A percentile compares a stretch with the other conserved stretches of the same genome.
These are phyloP conservation scores for Crithidia thermophila DNA, from an alignment of 208 protist genomes.

Conservation along the genomic window DNA sequence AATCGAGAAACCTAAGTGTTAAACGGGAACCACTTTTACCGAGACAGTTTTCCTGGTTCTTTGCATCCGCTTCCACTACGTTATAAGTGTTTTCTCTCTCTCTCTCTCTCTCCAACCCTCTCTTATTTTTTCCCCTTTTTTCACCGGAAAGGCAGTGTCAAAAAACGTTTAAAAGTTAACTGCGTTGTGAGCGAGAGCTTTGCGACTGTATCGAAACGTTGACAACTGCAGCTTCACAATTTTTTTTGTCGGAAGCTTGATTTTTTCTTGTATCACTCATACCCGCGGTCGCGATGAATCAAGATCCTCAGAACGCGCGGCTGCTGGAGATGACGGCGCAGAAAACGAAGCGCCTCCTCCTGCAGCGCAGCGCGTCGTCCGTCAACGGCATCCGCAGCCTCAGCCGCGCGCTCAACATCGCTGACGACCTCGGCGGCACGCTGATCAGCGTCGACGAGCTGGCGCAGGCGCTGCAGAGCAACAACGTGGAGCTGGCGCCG, in stretches of 20 bases:
- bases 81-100: neutral
- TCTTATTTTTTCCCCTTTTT: neutral
- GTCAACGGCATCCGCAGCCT: conserved; percentile 80
- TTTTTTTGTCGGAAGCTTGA: neutral
- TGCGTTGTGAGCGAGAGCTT: too few species aligned
- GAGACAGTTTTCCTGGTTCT: neutral
- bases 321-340: conserved; percentile 23
- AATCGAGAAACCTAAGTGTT: too few species aligned
- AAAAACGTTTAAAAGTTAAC: too few species aligned
- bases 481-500: conserved; percentile 48
- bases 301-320: conserved; percentile 19
- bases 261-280: too few species aligned
- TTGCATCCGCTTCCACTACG: too few species aligned
- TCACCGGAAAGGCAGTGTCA: too few species aligned
- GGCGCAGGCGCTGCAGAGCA: conserved; percentile 35
- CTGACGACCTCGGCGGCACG: conserved; percentile 59
- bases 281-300: conserved; percentile 26
- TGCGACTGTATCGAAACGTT: too few species aligned
- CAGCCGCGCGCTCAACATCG: conserved; percentile 69
- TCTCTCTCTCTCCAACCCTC: neutral
- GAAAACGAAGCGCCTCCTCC: conserved; percentile 65
- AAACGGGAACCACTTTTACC: too few species aligned
- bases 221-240: too few species aligned
- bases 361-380: conserved; percentile 33
- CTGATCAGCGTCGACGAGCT: conserved; percentile 47